Base-by-base conservation (phyloP, 352 stramenopile genomes). In the Phytophthora tubulina region DNA sequence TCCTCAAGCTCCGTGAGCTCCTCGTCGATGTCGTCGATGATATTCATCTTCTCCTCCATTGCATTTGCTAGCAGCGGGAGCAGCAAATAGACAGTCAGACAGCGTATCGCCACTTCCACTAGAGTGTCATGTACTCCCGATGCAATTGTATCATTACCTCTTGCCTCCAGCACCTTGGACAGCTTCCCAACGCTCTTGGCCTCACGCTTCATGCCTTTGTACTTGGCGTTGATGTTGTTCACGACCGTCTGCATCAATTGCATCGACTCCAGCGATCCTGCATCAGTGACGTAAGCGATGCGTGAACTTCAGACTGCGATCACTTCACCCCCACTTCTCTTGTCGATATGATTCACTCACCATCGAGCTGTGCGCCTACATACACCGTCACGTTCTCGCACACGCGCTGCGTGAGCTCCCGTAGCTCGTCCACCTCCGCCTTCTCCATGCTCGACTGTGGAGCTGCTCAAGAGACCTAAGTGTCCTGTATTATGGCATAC, bases 1-100 rank as follows among this genome's bases (percentile, higher is more conserved):
- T 96, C 89, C 76, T 96, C 89, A 42, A 96, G 76, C 72, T 94
- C 86, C 4, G 76, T 81, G n/a, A 96, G 76, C 75, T 96, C 89
- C 64, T 94, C 86, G 63, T 96, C 86, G 33, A 96, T 90, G 46
- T 90, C 87, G 63, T 94, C 83, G 60, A 96, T 94, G 31, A 82
- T 82, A 39, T 82, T 71, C 81, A 94, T 90, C 64, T 94, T 92
- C 41, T 92, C 83, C 36, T 89, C 71, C 69, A 94, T 87, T 50
- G 81, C 71, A 33, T 42, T 72, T 50, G 82, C 85, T 92, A 53
- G 17, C 11, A 67, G 17, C 39, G 51, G 1, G 13, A 32, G 30
- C 14, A 58, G 31, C 17, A 33, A 44, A 27, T 38, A 56, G 7
- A 21, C 13, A 57, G 42, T 31, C 38, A 52, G 27, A 50, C 17